Base-by-base conservation (phyloP, 176 grass and related monocot species). In the Hyparrhenia diplandra region DNA sequence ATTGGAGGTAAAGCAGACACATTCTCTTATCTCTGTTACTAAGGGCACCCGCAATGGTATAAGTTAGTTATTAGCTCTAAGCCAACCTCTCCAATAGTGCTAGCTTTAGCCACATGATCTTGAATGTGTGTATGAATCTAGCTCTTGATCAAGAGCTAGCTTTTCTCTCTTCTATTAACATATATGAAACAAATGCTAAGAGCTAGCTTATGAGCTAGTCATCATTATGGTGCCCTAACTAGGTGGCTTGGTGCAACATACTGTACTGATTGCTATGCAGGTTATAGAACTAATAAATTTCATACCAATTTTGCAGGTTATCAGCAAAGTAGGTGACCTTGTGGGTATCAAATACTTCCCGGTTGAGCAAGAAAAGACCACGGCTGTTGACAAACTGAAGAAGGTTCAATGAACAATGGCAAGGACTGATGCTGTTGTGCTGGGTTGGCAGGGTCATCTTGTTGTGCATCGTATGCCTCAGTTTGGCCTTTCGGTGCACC, bases 271-370 rank as follows among this genome's bases (percentile, higher is more conserved):
- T 76, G 46, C 64, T 49, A 18, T 82, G 39, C 25, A 28, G 39
- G 5, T n/a, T 45, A 46, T 23, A 82, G 21, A 76, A 82, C 52
- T n/a, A n/a, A n/a, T 73, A 31, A 86, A 74, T 73, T 62, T 13
- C 4, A 78, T 68, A 4, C 40, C 23, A 66, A 78, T 41, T 86
- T 28, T 85, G 67, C 81, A 97, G 95, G 95, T 97, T 70, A 92
- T 97, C 73, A 97, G 92, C 87, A 94, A 97, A 90, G 90, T 97
- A 78, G 94, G 94, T 77, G 90, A 97, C 78, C 94, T 94, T 24
- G 81, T 97, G 27, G 94, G 89, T 78, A 97, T 97, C 89, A 97
- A 97, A 65, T 94, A 97, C 78, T 94, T 97, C 43, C 92, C 95
- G 5, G 85, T 88, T 32, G 95, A 94, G 76, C 92, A 91, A 84